These are phyloP conservation scores for Diaporthe amygdali DNA, from an alignment of 2,329 filamentous ascomycete species.

Conservation along the genomic window DNA sequence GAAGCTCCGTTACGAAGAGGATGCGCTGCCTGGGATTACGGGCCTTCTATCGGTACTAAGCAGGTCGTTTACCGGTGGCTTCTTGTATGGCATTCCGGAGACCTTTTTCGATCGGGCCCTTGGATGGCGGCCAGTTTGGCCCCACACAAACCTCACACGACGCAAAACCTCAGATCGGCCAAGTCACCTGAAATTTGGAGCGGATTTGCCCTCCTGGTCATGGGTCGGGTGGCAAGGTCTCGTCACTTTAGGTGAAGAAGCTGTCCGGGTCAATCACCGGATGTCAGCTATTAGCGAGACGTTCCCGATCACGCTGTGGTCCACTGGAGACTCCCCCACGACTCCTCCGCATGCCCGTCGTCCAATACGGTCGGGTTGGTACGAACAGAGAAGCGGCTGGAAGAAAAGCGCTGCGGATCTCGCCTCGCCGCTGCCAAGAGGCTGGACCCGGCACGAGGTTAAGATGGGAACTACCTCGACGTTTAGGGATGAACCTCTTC, in stretches of 20 bases:
- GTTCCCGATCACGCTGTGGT: neutral
- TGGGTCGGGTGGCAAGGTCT: constrained; percentile 14
- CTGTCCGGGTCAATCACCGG: neutral
- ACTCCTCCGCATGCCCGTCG: neutral
- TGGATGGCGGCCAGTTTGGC: constrained; percentile 15
- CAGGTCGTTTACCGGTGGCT: constrained; percentile 24
- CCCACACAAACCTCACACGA: neutral
- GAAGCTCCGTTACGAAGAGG: constrained; percentile 22
- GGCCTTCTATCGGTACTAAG: constrained; percentile 18
- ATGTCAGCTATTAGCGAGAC: neutral
- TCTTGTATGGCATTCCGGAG: constrained; percentile 27
- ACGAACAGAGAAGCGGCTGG: neutral
- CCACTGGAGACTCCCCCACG: neutral
- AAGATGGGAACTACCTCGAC: neutral
- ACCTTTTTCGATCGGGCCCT: constrained; percentile 26
- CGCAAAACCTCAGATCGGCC: neutral
- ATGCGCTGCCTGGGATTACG: constrained; percentile 21
- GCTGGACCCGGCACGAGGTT: neutral
- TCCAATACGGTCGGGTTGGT: neutral
- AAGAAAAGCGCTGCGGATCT: neutral
- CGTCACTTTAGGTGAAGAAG: neutral
- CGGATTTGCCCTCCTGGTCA: constrained; percentile 4
- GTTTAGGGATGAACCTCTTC: neutral
- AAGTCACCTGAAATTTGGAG: neutral
- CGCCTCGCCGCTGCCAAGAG: neutral